A percentile compares a stretch with the other conserved stretches of the same genome.
Evolutionary conservation across 148 eudicot species (phyloP).

Genomic region (Linanthus parryae): DNA sequence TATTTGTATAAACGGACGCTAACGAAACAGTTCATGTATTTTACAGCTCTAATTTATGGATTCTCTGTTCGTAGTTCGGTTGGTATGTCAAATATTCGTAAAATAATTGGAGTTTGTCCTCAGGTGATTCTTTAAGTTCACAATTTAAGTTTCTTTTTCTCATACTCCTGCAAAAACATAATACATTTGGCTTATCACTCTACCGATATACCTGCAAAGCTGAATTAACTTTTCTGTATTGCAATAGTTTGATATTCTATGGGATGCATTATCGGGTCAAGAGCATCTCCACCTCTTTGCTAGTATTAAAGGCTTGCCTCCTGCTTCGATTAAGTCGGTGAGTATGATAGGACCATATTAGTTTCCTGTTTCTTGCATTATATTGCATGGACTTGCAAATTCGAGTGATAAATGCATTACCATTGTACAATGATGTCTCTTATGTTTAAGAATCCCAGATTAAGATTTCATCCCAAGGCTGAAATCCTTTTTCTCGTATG

Average conservation of each 20-base stretch:
- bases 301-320: constrained; percentile 69
- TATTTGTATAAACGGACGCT: background rate
- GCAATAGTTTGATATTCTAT: constrained; percentile 77
- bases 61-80: constrained; percentile 63
- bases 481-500: background rate
- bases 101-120: constrained; percentile 82
- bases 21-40: background rate
- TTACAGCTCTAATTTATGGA: constrained; percentile 69
- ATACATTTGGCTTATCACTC: background rate
- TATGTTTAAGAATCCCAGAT: too few species aligned
- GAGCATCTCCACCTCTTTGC: constrained; percentile 87
- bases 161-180: background rate
- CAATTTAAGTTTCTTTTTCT: background rate
- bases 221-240: constrained; percentile 7
- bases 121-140: constrained; percentile 42
- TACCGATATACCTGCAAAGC: background rate
- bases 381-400: too few species aligned
- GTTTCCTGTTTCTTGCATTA: too few species aligned
- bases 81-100: constrained; percentile 81
- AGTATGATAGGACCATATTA: constrained; percentile 7
- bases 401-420: background rate
- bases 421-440: background rate
- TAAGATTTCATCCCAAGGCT: too few species aligned
- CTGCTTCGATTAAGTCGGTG: constrained; percentile 55
- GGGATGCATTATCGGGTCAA: constrained; percentile 76